Conservation (phyloP, 352 stramenopile genomes). For the Pythium scleroteichum region DNA sequence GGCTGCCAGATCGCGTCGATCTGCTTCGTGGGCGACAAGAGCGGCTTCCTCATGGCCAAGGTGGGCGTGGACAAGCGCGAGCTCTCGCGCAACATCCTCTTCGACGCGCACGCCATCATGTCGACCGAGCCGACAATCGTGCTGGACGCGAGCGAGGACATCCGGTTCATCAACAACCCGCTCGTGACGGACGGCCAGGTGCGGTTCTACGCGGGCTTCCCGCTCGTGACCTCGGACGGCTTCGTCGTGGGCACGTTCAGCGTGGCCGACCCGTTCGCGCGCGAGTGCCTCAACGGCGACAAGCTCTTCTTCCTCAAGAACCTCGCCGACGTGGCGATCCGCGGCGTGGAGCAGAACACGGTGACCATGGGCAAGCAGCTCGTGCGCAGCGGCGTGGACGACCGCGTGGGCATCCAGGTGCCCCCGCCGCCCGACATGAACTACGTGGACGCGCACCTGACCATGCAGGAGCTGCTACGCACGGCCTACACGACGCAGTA, state of each 20-base stretch:
- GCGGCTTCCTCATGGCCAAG: slow-evolving; percentile 80
- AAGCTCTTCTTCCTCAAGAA: slow-evolving; percentile 87
- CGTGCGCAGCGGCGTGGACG: slow-evolving; percentile 5
- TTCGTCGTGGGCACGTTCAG: slow-evolving; percentile 71
- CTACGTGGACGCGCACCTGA: slow-evolving; percentile 59
- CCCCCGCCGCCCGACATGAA: slow-evolving; percentile 62
- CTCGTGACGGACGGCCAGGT: slow-evolving; percentile 73
- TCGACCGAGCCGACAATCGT: slow-evolving; percentile 70
- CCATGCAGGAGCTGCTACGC: slow-evolving; percentile 82
- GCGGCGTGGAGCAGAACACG: slow-evolving; percentile 82
- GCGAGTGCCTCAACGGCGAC: slow-evolving; percentile 69
- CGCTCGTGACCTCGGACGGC: slow-evolving; percentile 69
- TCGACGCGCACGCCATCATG: slow-evolving; percentile 86
- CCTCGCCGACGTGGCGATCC: slow-evolving; percentile 73
- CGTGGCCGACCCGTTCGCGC: slow-evolving; percentile 75
- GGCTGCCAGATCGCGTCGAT: slow-evolving; percentile 81
- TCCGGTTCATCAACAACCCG: slow-evolving; percentile 81
- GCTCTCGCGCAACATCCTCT: slow-evolving; percentile 72
- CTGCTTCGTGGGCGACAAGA: slow-evolving; percentile 87
- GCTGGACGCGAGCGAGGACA: slow-evolving; percentile 77
- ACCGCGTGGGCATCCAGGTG: slow-evolving; percentile 35
- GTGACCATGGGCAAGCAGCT: slow-evolving; percentile 31
- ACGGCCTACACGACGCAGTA: slow-evolving; percentile 84
- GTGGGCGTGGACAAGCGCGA: slow-evolving; percentile 78
- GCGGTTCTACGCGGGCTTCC: slow-evolving; percentile 84